Percentiles rank a stretch among this genome's conserved stretches.
Conservation (phyloP, 208 protist species). For the Balamuthia mandrillaris region DNA sequence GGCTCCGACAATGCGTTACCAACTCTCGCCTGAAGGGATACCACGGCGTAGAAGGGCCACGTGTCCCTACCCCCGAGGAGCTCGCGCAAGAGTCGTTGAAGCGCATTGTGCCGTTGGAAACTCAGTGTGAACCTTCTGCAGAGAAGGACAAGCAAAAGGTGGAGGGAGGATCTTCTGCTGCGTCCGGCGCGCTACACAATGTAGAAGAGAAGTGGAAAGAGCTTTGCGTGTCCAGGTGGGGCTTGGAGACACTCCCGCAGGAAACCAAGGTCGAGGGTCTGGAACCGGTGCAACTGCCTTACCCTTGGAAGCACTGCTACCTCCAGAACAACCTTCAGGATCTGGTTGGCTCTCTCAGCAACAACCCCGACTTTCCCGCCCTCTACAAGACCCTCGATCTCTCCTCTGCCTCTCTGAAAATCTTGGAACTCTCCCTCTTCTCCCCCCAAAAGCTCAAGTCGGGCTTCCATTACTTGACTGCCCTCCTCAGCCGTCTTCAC, state of each 20-base stretch:
- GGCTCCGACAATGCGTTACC: slow-evolving; percentile 11
- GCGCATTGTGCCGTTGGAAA: slow-evolving; percentile 26
- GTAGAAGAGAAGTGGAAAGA: slow-evolving; percentile 27
- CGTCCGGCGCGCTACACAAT: slow-evolving; percentile 23
- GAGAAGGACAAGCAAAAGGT: too few species aligned
- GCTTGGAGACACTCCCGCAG: slow-evolving; percentile 16
- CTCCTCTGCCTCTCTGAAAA: background rate
- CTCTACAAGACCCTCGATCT: slow-evolving; percentile 25
- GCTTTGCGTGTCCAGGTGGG: slow-evolving; percentile 14
- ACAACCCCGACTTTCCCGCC: slow-evolving; percentile 16
- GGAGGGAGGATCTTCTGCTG: too few species aligned
- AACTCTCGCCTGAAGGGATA: slow-evolving; percentile 17
- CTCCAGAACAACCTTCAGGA: slow-evolving; percentile 42
- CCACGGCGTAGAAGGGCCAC: slow-evolving; percentile 17
- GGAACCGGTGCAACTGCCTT: too few species aligned
- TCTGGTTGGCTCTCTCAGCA: slow-evolving; percentile 21
- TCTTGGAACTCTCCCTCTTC: slow-evolving; percentile 8
- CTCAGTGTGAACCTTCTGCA: slow-evolving; percentile 21
- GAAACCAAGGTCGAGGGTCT: background rate
- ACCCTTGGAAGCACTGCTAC: background rate
- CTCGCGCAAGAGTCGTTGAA: slow-evolving; percentile 20
- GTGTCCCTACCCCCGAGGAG: background rate
- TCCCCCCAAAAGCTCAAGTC: slow-evolving; percentile 24
- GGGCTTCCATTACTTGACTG: slow-evolving; percentile 6
- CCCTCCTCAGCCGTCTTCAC: background rate